Evolutionary conservation across 1,284 basidiomycete genomes (phyloP).

Genomic region (Tilletia walkeri): DNA sequence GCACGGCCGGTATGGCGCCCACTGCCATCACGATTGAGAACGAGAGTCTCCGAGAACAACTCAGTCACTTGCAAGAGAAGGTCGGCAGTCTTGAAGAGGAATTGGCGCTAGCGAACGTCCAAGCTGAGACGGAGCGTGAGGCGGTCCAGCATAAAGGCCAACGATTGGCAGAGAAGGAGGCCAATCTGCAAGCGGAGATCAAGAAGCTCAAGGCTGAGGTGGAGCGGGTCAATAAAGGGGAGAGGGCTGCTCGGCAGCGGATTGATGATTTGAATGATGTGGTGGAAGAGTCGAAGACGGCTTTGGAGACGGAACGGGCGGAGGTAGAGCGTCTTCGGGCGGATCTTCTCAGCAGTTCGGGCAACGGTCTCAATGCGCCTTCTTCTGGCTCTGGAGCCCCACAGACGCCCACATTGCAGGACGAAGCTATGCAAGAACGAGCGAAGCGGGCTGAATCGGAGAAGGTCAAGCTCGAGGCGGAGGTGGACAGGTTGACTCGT

Average conservation of each 20-base stretch:
- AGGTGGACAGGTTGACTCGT: constrained; percentile 63
- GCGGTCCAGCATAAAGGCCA: constrained; percentile 62
- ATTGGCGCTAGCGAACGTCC: constrained; percentile 72
- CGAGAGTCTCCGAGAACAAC: constrained; percentile 81
- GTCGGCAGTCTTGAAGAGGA: constrained; percentile 75
- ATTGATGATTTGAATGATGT: constrained; percentile 72
- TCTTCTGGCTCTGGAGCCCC: neutral
- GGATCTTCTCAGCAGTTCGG: constrained; percentile 58
- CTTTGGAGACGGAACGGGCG: constrained; percentile 83
- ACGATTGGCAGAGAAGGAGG: constrained; percentile 70
- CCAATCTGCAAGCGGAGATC: constrained; percentile 39
- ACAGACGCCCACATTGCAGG: constrained; percentile 19
- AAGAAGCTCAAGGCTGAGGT: constrained; percentile 64
- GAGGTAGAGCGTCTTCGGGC: constrained; percentile 80
- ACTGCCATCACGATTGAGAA: constrained; percentile 78
- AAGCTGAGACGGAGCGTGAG: constrained; percentile 71
- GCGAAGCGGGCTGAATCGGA: constrained; percentile 34
- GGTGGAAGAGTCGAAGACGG: constrained; percentile 78
- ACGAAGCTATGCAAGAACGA: constrained; percentile 36
- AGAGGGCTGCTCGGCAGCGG: constrained; percentile 38
- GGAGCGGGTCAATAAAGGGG: constrained; percentile 66
- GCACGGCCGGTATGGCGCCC: constrained; percentile 25
- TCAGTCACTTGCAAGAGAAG: constrained; percentile 77
- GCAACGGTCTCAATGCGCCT: neutral
- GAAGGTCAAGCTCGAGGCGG: constrained; percentile 41